Evolutionary conservation across 768 basidiomycete genomes (phyloP).

Genomic region (Hirschioporus abietinus): DNA sequence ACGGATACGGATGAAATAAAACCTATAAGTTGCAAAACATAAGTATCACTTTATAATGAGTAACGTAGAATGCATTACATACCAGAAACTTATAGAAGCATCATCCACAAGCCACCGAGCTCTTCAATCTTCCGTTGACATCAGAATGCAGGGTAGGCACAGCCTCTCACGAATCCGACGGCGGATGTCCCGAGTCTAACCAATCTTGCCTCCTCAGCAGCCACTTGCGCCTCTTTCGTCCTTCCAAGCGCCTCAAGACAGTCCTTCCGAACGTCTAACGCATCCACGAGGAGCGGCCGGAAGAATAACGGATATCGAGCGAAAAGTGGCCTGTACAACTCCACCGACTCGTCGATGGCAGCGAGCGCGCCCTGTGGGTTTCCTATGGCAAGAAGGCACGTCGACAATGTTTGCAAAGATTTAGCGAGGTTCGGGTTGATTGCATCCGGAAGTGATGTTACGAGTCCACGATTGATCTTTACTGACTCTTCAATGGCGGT

Average conservation of each 20-base stretch:
- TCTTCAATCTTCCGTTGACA: too few relatives aligned
- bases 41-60: too few relatives aligned
- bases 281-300: neutral
- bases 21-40: too few relatives aligned
- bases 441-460: neutral
- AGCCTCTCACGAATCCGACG: neutral
- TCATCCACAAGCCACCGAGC: too few relatives aligned
- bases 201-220: neutral
- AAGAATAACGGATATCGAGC: neutral
- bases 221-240: slow-evolving; percentile 7
- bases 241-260: slow-evolving; percentile 9
- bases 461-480: neutral
- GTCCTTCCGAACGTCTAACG: slow-evolving; percentile 2
- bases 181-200: too few relatives aligned
- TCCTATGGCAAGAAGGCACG: neutral
- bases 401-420: neutral
- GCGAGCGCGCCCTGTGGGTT: neutral
- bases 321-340: neutral
- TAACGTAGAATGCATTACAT: too few relatives aligned
- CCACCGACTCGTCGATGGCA: neutral
- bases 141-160: too few relatives aligned
- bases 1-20: too few relatives aligned
- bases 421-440: neutral
- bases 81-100: too few relatives aligned
- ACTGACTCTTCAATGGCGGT: slow-evolving; percentile 7